Conservation (phyloP, 116 monocot species). For the Posidonia oceanica region DNA sequence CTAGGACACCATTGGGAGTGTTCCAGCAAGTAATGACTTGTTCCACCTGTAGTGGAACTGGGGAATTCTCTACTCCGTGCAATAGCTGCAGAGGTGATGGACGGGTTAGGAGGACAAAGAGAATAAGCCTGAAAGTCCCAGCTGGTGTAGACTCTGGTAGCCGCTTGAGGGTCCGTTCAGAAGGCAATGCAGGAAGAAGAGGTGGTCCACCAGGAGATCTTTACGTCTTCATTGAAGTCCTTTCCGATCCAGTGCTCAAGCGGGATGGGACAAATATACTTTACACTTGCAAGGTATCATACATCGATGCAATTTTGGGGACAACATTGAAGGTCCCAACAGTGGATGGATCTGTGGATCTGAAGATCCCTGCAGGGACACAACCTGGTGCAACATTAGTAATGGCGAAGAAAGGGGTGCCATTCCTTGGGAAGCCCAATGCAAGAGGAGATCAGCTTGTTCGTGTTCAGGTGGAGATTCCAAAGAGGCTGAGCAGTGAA, state of each 20-base stretch:
- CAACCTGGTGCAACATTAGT: conserved; percentile 89
- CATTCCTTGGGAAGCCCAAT: conserved; percentile 75
- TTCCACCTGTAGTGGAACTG: conserved; percentile 67
- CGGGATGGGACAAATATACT: conserved; percentile 82
- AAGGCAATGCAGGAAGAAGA: conserved; percentile 85
- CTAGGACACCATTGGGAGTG: conserved; percentile 87
- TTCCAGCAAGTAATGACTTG: conserved; percentile 94
- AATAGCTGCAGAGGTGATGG: conserved; percentile 77
- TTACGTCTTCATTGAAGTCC: conserved; percentile 89
- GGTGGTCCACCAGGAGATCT: conserved; percentile 89
- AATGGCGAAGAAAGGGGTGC: conserved; percentile 96
- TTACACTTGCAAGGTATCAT: conserved; percentile 82
- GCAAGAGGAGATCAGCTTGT: conserved; percentile 85
- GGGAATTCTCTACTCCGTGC: conserved; percentile 79
- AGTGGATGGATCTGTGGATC: conserved; percentile 78
- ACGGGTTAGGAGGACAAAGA: conserved; percentile 71
- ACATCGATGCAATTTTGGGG: conserved; percentile 77
- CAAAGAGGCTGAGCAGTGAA: conserved; percentile 69
- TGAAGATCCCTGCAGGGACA: conserved; percentile 86
- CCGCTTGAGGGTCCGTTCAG: conserved; percentile 72
- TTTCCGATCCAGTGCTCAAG: conserved; percentile 76
- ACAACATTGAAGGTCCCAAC: conserved; percentile 82
- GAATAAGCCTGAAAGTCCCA: conserved; percentile 86
- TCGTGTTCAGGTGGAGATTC: conserved; percentile 91
- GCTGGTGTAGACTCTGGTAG: conserved; percentile 92